A percentile compares a stretch with the other conserved stretches of the same genome.
phyloP scores from a whole-genome alignment of 257 asterid species.

The Fraxinus anomala region DNA sequence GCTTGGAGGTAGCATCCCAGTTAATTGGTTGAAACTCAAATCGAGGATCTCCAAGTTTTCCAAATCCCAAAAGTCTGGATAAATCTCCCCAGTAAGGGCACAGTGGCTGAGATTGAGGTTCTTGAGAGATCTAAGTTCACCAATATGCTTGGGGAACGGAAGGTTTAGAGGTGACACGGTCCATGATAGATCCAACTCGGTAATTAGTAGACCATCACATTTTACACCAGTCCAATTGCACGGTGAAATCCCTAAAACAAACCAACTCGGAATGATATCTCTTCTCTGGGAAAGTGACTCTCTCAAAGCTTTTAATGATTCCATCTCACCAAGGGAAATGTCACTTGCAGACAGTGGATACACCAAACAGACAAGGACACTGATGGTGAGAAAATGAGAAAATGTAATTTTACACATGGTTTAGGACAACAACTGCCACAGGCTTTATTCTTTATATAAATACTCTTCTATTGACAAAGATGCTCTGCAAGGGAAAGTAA shows the following conservation, averaged over 20 bases:
- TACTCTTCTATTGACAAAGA: conserved; percentile 8
- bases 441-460: neutral
- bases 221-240: conserved; percentile 71
- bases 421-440: neutral
- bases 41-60: conserved; percentile 54
- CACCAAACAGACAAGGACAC: conserved; percentile 30
- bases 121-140: conserved; percentile 49
- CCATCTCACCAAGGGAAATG: conserved; percentile 32
- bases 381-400: conserved; percentile 25
- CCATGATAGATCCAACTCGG: conserved; percentile 41
- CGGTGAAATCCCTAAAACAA: conserved; percentile 39
- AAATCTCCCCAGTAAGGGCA: conserved; percentile 48
- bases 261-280: conserved; percentile 50
- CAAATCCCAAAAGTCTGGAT: conserved; percentile 52
- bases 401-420: conserved; percentile 30
- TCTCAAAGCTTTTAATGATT: conserved; percentile 41
- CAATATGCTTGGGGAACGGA: conserved; percentile 53
- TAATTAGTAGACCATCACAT: conserved; percentile 51
- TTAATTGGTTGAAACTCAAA: conserved; percentile 54
- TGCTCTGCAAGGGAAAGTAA: neutral
- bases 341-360: conserved; percentile 27
- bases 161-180: conserved; percentile 36
- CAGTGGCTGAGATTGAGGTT: conserved; percentile 66
- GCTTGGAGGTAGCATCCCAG: conserved; percentile 47
- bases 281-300: conserved; percentile 36